Conservation (phyloP, 768 basidiomycete genomes). For the Boletales sp. region DNA sequence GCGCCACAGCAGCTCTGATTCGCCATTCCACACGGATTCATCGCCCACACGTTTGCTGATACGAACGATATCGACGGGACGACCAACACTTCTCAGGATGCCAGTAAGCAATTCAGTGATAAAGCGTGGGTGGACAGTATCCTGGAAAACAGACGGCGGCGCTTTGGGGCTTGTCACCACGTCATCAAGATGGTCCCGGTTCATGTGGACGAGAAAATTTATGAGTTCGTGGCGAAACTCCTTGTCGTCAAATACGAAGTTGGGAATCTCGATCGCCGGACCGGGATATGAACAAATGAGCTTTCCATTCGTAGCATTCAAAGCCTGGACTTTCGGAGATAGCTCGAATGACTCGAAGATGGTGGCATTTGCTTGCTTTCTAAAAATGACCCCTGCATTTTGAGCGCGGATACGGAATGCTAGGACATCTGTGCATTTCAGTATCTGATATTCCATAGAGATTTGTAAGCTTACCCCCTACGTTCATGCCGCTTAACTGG, state of each 20-base stretch:
- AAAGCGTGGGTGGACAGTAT: slow-evolving; percentile 36
- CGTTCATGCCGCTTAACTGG: slow-evolving; percentile 16
- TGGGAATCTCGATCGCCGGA: slow-evolving; percentile 36
- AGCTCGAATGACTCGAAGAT: slow-evolving; percentile 36
- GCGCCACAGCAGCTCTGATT: slow-evolving; percentile 27
- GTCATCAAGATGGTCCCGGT: slow-evolving; percentile 28
- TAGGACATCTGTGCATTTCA: slow-evolving; percentile 31
- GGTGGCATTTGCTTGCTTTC: slow-evolving; percentile 14
- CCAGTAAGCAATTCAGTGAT: slow-evolving; percentile 45
- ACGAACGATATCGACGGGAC: slow-evolving; percentile 13
- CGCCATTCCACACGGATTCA: slow-evolving; percentile 23
- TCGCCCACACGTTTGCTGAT: slow-evolving; percentile 33
- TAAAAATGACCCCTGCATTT: slow-evolving; percentile 45
- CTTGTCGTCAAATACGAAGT: slow-evolving; percentile 22
- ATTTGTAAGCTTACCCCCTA: slow-evolving; percentile 15
- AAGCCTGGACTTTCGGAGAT: slow-evolving; percentile 29
- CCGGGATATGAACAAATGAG: slow-evolving; percentile 44
- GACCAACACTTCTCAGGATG: slow-evolving; percentile 37
- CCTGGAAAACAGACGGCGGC: slow-evolving; percentile 26
- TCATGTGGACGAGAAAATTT: slow-evolving; percentile 34
- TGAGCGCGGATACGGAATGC: slow-evolving; percentile 40
- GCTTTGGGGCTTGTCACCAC: slow-evolving; percentile 9
- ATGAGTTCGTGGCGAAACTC: slow-evolving; percentile 35
- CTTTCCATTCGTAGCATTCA: slow-evolving; percentile 39
- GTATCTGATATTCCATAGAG: not conserved